Evolutionary conservation across 2,329 filamentous ascomycete species (phyloP), one percentile per base, ranked within the genome.

Genomic region (Pseudogymnoascus sp.): DNA sequence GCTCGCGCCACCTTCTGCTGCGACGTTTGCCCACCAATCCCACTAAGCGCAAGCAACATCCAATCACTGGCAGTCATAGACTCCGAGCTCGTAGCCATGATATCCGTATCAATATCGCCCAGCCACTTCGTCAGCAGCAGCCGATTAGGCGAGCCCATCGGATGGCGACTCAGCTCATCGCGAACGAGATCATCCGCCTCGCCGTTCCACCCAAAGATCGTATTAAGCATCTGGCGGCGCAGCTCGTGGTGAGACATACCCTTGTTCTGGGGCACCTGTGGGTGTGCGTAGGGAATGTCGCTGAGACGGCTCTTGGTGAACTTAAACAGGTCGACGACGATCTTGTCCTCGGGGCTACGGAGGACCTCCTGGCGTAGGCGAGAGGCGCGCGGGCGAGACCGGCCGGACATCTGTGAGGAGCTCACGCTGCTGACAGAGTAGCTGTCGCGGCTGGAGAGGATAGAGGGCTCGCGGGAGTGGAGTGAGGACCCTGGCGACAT

Each of bases 41-140:
- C 90, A 72, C 91, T 96, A 61, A 99, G 77, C 10, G 95, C 93
- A 37, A 99, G 79, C 64, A 97, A 78, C 91, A 99, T 97, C 95
- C 95, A 99, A 75, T 97, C 95, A 0, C 91, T 90, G 2, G 90
- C 91, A 8, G 91, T 93, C 83, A 95, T 93, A n/a, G 90, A 89
- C 68, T 93, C 87, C 0, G 91, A 89, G 46, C 86, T 90, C 2
- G 90, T 86, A 10, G 87, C 83, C 84, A 96, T 90, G 42, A 91
- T 83, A 70, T 96, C 91, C 0, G 88, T 83, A 64, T 91, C 87
- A 38, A 91, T 85, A 66, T 96, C 90, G 12, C 93, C 92, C 0
- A 99, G 83, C 95, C 95, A 99, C 75, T 96, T 96, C 1, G 91
- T 84, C 4, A 99, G 82, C 40, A 97, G 82, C 61, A 97, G 90